Evolutionary conservation across 306 rosid genomes (phyloP).

Genomic region (Dryas alaskensis): DNA sequence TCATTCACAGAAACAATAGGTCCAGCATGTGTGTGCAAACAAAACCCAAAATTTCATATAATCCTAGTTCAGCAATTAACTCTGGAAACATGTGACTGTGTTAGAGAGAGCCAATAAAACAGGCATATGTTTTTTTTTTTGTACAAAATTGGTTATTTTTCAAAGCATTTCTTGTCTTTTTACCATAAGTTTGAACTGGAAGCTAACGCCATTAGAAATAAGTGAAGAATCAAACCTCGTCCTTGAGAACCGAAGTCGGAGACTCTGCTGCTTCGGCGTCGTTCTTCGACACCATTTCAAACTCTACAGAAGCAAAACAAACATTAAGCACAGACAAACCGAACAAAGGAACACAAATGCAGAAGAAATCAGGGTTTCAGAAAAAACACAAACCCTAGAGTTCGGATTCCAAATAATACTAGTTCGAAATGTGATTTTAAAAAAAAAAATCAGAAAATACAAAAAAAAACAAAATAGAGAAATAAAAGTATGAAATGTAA

Average conservation of each 20-base stretch:
- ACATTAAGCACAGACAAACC: neutral
- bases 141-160: neutral
- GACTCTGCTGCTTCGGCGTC: constrained; percentile 57
- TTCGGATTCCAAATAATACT: neutral
- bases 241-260: constrained; percentile 81
- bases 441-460: neutral
- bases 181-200: neutral
- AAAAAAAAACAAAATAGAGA: neutral
- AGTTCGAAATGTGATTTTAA: neutral
- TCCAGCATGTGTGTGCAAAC: neutral
- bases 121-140: neutral
- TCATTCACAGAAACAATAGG: neutral
- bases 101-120: neutral
- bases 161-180: neutral
- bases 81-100: no score
- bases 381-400: constrained; percentile 13
- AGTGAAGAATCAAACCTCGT: constrained; percentile 47
- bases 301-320: constrained; percentile 29
- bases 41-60: neutral
- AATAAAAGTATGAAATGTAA: neutral
- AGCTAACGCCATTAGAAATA: neutral
- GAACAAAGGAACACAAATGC: neutral
- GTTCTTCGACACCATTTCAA: constrained; percentile 49
- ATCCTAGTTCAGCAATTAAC: neutral
- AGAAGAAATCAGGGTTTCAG: neutral